Evolutionary conservation across 495 filamentous ascomycete genomes (phyloP).

Genomic region (Parachaetomium inaequale): DNA sequence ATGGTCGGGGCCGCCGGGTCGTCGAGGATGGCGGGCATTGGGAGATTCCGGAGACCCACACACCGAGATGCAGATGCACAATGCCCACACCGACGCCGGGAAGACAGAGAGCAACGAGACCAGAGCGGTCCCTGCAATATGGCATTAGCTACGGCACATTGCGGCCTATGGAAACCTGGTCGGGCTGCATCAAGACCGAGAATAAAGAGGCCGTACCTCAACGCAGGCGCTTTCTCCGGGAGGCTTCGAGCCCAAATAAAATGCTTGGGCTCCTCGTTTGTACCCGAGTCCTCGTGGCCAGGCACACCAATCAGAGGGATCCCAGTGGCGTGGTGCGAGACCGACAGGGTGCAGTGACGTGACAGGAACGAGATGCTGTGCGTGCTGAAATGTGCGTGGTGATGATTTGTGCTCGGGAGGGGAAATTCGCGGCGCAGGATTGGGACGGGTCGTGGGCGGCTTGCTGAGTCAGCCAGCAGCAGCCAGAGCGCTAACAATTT

Average conservation of each 20-base stretch:
- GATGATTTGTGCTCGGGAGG: conserved; percentile 32
- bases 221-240: neutral
- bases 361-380: conserved; percentile 31
- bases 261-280: neutral
- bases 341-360: conserved; percentile 23
- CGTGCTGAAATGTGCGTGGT: conserved; percentile 45
- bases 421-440: conserved; percentile 24
- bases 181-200: neutral
- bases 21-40: conserved; percentile 86
- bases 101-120: neutral
- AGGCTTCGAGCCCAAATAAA: neutral
- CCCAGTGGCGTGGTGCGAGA: conserved; percentile 16
- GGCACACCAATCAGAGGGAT: conserved; percentile 22
- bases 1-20: conserved; percentile 64
- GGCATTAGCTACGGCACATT: neutral
- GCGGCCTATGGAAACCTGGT: neutral
- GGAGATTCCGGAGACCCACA: neutral
- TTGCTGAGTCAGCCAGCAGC: conserved; percentile 26
- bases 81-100: neutral
- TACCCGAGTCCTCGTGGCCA: conserved; percentile 2
- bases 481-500: conserved; percentile 1
- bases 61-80: neutral
- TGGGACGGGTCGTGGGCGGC: neutral
- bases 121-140: neutral
- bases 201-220: conserved; percentile 12